A percentile compares a stretch with the other conserved stretches of the same genome.
Evolutionary conservation across 345 rosid genomes (phyloP).

Genomic region (Populus euphratica): DNA sequence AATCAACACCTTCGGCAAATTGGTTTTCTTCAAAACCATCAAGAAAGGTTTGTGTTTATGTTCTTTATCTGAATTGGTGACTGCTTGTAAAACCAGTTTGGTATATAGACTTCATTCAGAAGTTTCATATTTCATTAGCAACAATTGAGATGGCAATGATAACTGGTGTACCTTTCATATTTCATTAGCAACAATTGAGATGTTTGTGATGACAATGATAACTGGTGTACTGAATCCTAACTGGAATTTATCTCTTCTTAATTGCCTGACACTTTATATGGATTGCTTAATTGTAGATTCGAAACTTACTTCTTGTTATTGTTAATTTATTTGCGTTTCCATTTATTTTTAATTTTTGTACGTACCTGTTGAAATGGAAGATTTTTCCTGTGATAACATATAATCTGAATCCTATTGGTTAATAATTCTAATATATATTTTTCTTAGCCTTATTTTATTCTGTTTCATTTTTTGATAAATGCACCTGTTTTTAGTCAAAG

Average conservation of each 20-base stretch:
- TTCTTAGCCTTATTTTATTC: background rate
- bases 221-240: background rate
- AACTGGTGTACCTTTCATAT: background rate
- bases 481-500: background rate
- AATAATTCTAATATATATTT: background rate
- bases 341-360: background rate
- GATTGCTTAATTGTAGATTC: background rate
- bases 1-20: conserved; percentile 47
- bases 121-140: background rate
- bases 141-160: background rate
- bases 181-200: background rate
- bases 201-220: background rate
- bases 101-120: background rate
- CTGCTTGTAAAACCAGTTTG: background rate
- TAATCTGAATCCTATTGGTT: background rate
- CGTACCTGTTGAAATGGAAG: background rate
- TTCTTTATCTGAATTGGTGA: conserved; percentile 1
- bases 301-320: background rate
- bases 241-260: background rate
- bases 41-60: conserved; percentile 53
- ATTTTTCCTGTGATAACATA: background rate
- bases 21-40: conserved; percentile 89
- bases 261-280: background rate
- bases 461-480: background rate
- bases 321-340: background rate